A percentile compares a stretch with the other conserved stretches of the same genome.
phyloP scores from a whole-genome alignment of 305 asterid species.

The Fraxinus paxiana region DNA sequence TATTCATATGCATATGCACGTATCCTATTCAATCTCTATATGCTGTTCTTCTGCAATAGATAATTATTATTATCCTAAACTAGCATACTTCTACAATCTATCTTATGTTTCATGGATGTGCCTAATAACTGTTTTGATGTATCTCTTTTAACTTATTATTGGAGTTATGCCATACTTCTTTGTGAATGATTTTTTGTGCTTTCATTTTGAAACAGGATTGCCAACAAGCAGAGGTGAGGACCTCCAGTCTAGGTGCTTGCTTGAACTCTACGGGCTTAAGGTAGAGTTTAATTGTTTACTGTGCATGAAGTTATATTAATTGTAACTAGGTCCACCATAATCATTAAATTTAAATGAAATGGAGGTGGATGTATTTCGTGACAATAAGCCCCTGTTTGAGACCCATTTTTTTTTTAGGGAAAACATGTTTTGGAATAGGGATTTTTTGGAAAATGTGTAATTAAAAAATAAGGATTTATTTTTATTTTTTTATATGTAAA shows the following conservation, averaged over 20 bases:
- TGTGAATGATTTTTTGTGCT: conserved; percentile 11
- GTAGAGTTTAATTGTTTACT: conserved; percentile 36
- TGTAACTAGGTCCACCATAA: conserved; percentile 6
- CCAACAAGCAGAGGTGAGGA: conserved; percentile 97
- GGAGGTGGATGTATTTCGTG: conserved; percentile 7
- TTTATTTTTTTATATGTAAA: not conserved
- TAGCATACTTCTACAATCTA: not conserved
- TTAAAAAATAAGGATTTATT: no score
- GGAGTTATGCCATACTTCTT: conserved; percentile 6
- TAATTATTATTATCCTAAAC: not conserved
- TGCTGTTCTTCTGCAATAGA: not conserved
- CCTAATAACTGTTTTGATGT: not conserved
- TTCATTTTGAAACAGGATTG: conserved; percentile 54
- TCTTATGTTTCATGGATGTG: not conserved
- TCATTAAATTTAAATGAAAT: not conserved
- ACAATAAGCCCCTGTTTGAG: not conserved
- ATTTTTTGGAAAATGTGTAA: not conserved
- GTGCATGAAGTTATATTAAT: not conserved
- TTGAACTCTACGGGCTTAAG: conserved; percentile 96
- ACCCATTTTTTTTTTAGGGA: not conserved
- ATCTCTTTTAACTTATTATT: not conserved
- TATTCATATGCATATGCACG: not conserved
- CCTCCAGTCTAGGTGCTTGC: conserved; percentile 92
- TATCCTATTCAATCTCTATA: not conserved
- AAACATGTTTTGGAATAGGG: not conserved